Conservation (phyloP, 2,329 filamentous ascomycete genomes). For the Colletotrichum sojae region DNA sequence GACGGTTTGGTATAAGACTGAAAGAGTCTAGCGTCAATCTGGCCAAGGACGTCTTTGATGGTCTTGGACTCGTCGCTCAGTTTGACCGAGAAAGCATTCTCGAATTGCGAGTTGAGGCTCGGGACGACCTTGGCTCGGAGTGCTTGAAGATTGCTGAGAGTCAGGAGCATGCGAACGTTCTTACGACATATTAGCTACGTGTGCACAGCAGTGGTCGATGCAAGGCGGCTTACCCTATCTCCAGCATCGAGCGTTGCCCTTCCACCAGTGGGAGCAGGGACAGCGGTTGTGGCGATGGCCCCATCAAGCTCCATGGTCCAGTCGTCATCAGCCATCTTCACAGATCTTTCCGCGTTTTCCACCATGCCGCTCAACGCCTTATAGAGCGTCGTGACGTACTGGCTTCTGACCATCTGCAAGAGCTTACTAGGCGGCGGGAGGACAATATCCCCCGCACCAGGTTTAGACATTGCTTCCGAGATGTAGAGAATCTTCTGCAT, state of each 20-base stretch:
- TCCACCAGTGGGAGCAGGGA: slow-evolving; percentile 55
- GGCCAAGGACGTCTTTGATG: slow-evolving; percentile 88
- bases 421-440: slow-evolving; percentile 88
- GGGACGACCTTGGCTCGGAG: slow-evolving; percentile 88
- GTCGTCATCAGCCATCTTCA: slow-evolving; percentile 75
- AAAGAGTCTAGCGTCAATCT: slow-evolving; percentile 94
- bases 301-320: slow-evolving; percentile 67
- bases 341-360: slow-evolving; percentile 88
- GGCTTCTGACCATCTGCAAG: slow-evolving; percentile 88
- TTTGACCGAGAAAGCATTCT: slow-evolving; percentile 93
- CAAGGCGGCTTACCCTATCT: slow-evolving; percentile 64
- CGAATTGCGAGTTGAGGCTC: slow-evolving; percentile 90
- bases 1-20: slow-evolving; percentile 89
- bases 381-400: slow-evolving; percentile 95
- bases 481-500: slow-evolving; percentile 98
- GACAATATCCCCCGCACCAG: slow-evolving; percentile 82
- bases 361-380: slow-evolving; percentile 96
- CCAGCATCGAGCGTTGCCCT: slow-evolving; percentile 67
- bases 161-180: slow-evolving; percentile 94
- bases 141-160: slow-evolving; percentile 90
- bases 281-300: slow-evolving; percentile 52
- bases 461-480: slow-evolving; percentile 84
- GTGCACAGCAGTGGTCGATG: not conserved
- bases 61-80: slow-evolving; percentile 94
- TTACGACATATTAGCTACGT: slow-evolving; percentile 55